Base-by-base conservation (phyloP, 140 eudicot genomes). In the Senecio squalidus region DNA sequence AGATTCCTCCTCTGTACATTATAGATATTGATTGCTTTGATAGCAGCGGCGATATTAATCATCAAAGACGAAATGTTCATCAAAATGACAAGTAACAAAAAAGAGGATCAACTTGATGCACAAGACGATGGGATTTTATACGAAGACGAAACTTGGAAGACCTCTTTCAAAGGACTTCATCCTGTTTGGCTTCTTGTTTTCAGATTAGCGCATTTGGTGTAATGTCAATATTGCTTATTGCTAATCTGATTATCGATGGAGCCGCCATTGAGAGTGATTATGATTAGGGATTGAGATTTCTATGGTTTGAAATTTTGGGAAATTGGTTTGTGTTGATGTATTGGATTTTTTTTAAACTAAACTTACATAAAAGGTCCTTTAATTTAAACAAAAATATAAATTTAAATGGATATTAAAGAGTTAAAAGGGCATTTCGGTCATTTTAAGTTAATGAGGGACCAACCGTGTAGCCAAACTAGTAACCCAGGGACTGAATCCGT, bases 1-100 rank as follows among this genome's bases (percentile, higher is more conserved):
- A 77, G 95, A 62, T 75, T 91, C 81, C 72, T 79, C 51, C 70
- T 87, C 17, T 86, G 92, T 78, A 95, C 92, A 63, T 44, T 82
- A 72, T 87, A 79, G 83, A 21, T 91, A 66, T 24, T 84, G 40
- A 39, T 60, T 22, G 58, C 79, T 28, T 53, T 77, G 74, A 59
- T 72, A 30, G 25, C 41, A 38, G 73, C 88, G 25, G 38, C 64
- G 4, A 27, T 66, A 44, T 33, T 88, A 24, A 71, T 91, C 58
- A 70, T 78, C 78, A 86, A 75, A 70, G 64, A 83, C 23, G 98
- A 87, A 79, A 82, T 88, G 7, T 61, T 27, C 29, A 61, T 10
- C 52, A 71, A 60, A 43, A 43, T 36, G 38, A 68, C 49, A 74
- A 66, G 34, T 15, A 56, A 60, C 36, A 64, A 33, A 56, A 70